A percentile compares a stretch with the other conserved stretches of the same genome.
Conservation (phyloP, 2,329 filamentous ascomycete genomes). For the Lecanoromycetidae sp. region DNA sequence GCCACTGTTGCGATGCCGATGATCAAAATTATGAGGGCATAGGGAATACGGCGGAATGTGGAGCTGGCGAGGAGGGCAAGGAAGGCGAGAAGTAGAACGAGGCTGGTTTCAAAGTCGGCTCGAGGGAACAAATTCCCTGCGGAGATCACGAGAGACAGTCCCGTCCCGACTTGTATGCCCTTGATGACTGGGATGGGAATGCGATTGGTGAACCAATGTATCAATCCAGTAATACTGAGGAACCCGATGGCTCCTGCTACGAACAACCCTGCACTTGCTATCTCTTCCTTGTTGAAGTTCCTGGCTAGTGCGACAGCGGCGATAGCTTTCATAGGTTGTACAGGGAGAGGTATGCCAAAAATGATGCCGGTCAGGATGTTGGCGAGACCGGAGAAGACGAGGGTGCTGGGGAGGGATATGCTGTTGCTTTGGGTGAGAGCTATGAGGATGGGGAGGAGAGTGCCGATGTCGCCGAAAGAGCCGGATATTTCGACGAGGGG, state of each 20-base stretch:
- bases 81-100: too few relatives aligned
- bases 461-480: slow-evolving; percentile 78
- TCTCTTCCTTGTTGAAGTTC: slow-evolving; percentile 54
- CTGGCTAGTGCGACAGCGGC: slow-evolving; percentile 64
- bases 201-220: slow-evolving; percentile 58
- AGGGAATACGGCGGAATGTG: slow-evolving; percentile 55
- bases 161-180: slow-evolving; percentile 87
- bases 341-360: slow-evolving; percentile 81
- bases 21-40: slow-evolving; percentile 41
- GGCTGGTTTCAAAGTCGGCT: too few relatives aligned
- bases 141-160: slow-evolving; percentile 67
- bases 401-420: slow-evolving; percentile 68
- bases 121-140: slow-evolving; percentile 53
- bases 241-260: slow-evolving; percentile 62
- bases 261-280: slow-evolving; percentile 71
- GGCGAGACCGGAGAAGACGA: slow-evolving; percentile 78
- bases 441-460: slow-evolving; percentile 77
- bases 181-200: slow-evolving; percentile 83
- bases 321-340: slow-evolving; percentile 85
- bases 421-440: slow-evolving; percentile 62
- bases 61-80: too few relatives aligned
- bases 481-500: slow-evolving; percentile 72
- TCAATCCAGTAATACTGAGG: slow-evolving; percentile 66
- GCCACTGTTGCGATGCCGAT: too few relatives aligned
- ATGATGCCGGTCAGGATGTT: slow-evolving; percentile 71